phyloP scores from a whole-genome alignment of 2,329 filamentous ascomycete species.

The Grosmannia clavigera region DNA sequence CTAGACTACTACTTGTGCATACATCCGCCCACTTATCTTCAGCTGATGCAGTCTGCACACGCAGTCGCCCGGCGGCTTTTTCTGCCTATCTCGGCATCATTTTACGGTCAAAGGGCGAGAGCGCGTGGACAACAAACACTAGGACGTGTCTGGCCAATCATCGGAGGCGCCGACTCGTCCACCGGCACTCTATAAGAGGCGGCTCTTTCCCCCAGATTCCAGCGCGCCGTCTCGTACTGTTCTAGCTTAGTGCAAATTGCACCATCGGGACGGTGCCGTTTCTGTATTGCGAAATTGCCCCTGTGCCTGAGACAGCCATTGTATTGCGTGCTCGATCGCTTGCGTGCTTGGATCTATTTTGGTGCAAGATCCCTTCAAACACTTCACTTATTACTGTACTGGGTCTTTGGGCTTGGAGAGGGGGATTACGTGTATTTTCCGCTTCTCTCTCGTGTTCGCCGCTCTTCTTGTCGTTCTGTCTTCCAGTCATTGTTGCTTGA shows the following conservation, averaged over 20 bases:
- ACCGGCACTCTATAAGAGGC: background rate
- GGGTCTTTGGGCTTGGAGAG: background rate
- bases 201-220: background rate
- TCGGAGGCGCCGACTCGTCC: background rate
- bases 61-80: background rate
- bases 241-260: constrained; percentile 3
- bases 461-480: background rate
- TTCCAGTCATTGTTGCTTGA: background rate
- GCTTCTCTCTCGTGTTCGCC: background rate
- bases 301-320: background rate
- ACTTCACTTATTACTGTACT: background rate
- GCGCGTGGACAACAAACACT: too few species aligned
- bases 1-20: background rate
- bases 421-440: background rate
- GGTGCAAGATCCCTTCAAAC: constrained; percentile 5
- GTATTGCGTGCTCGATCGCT: constrained; percentile 3
- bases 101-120: background rate
- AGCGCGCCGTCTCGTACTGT: background rate
- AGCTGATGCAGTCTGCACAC: background rate
- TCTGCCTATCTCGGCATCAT: background rate
- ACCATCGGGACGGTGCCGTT: background rate
- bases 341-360: constrained; percentile 7
- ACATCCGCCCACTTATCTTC: background rate
- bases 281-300: background rate
- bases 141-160: background rate